These are phyloP conservation scores for Exophiala sideris DNA, from an alignment of 2,329 filamentous ascomycete genomes.

Conservation along the genomic window DNA sequence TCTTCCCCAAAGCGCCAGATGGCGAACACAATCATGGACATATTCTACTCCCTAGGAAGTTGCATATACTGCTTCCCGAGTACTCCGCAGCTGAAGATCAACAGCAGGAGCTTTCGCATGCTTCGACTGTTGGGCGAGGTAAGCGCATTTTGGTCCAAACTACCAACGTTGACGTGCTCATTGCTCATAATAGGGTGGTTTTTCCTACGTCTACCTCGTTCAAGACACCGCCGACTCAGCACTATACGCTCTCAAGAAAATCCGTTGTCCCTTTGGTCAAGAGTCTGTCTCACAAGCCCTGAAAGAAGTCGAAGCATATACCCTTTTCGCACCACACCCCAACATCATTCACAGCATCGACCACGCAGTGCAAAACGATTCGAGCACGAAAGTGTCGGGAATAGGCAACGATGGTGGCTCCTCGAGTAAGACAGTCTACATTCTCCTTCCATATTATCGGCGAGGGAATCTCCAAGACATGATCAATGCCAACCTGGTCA, in stretches of 20 bases:
- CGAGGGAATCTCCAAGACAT: slow-evolving; percentile 95
- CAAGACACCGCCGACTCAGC: slow-evolving; percentile 76
- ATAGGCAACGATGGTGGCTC: slow-evolving; percentile 50
- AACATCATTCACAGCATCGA: slow-evolving; percentile 87
- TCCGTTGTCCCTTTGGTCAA: slow-evolving; percentile 94
- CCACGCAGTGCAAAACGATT: slow-evolving; percentile 74
- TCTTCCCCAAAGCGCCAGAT: slow-evolving; percentile 43
- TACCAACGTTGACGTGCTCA: not conserved
- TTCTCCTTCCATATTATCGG: slow-evolving; percentile 91
- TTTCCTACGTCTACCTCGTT: slow-evolving; percentile 98
- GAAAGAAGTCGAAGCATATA: slow-evolving; percentile 96
- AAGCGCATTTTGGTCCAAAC: slow-evolving; percentile 32
- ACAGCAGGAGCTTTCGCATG: slow-evolving; percentile 92
- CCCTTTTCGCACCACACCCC: slow-evolving; percentile 74
- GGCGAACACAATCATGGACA: slow-evolving; percentile 81
- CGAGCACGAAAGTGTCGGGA: slow-evolving; percentile 53
- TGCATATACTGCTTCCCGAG: slow-evolving; percentile 96
- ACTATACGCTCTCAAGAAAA: slow-evolving; percentile 95
- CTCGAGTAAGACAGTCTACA: slow-evolving; percentile 89
- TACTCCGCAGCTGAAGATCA: slow-evolving; percentile 91
- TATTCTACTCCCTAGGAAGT: slow-evolving; percentile 87
- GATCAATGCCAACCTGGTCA: slow-evolving; percentile 97
- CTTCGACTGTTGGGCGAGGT: slow-evolving; percentile 89
- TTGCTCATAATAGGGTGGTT: slow-evolving; percentile 67
- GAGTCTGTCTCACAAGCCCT: slow-evolving; percentile 93